A percentile compares a stretch with the other conserved stretches of the same genome.
Conservation (phyloP, 2,329 filamentous ascomycete species). For the Neopestalotiopsis sp. region DNA sequence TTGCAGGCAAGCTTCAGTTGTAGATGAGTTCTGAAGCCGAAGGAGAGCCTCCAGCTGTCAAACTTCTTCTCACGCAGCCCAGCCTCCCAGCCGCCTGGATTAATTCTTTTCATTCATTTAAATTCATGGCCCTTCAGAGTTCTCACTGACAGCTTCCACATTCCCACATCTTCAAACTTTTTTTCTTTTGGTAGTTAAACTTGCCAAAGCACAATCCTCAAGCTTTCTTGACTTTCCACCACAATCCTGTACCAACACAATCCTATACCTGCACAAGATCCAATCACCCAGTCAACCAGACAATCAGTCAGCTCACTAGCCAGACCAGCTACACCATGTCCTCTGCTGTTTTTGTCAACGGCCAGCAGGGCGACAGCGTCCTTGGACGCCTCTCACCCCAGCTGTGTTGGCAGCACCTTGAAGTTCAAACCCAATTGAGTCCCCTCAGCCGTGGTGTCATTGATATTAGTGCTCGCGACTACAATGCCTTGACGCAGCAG, state of each 20-base stretch:
- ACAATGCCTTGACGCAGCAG: background rate
- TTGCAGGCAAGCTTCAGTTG: too few relatives aligned
- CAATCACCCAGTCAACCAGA: too few relatives aligned
- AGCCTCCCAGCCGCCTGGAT: background rate
- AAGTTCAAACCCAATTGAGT: background rate
- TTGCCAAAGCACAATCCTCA: background rate
- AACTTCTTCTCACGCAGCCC: background rate
- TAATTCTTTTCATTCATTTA: background rate
- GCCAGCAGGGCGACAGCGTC: background rate
- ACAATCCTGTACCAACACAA: background rate
- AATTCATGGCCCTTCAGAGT: background rate
- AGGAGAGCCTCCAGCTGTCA: background rate
- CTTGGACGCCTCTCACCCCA: background rate
- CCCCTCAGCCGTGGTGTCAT: background rate
- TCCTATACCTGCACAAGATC: background rate
- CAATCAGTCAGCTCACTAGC: too few relatives aligned
- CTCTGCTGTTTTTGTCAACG: background rate
- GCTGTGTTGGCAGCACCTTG: conserved; percentile 7
- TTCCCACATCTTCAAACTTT: background rate
- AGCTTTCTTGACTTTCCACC: background rate
- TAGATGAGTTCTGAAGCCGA: background rate
- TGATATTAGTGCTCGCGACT: background rate
- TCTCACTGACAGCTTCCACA: background rate
- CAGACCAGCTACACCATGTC: too few relatives aligned
- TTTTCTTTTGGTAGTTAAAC: background rate